phyloP scores from a whole-genome alignment of 495 filamentous ascomycete species.

The Astrothelium subdiscretum region DNA sequence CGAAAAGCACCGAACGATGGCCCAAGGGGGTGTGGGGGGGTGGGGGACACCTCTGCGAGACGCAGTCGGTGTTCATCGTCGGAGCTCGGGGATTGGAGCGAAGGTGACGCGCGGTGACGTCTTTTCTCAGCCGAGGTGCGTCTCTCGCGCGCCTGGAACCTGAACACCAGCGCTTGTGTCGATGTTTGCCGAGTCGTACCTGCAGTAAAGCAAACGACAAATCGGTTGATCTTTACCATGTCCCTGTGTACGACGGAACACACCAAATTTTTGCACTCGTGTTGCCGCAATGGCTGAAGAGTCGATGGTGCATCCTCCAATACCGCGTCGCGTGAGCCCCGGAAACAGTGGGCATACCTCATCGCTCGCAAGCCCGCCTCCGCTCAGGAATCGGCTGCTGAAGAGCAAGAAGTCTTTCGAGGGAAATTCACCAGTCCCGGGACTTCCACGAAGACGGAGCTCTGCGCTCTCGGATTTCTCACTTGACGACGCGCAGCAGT shows the following conservation, averaged over 20 bases:
- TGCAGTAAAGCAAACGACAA: background rate
- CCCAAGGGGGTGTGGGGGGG: no score
- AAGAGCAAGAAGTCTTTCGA: background rate
- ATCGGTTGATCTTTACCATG: background rate
- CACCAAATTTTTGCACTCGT: background rate
- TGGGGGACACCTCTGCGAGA: no score
- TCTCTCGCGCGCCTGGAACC: background rate
- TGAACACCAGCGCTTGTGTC: background rate
- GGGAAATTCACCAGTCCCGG: background rate
- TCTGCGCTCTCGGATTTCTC: slow-evolving; percentile 64
- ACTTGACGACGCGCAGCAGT: slow-evolving; percentile 52
- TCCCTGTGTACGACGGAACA: background rate
- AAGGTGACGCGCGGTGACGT: background rate
- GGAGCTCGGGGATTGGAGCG: background rate
- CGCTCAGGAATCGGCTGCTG: background rate
- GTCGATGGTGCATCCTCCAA: background rate
- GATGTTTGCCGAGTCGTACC: background rate
- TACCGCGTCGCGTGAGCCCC: background rate
- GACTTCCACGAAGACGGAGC: slow-evolving; percentile 44
- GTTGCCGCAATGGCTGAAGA: background rate
- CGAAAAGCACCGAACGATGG: no score
- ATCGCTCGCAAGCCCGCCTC: background rate
- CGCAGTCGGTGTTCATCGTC: no score
- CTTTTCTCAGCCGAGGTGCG: background rate
- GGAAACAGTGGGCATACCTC: background rate